Evolutionary conservation across 1,284 basidiomycete species (phyloP).

Genomic region (Marasmius fiardii): DNA sequence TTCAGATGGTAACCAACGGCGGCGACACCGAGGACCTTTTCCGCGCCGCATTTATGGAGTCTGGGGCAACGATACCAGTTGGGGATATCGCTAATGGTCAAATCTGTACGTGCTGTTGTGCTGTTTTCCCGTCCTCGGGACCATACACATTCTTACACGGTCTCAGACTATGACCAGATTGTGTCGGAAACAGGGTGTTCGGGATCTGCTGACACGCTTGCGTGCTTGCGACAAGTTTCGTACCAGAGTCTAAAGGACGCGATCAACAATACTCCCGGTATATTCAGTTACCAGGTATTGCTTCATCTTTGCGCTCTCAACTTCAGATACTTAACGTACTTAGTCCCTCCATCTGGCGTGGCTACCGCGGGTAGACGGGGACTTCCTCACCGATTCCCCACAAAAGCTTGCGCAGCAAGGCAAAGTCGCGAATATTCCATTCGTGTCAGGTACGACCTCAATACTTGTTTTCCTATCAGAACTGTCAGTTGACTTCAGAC

Average conservation of each 20-base stretch:
- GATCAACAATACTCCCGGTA: constrained; percentile 37
- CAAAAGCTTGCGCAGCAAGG: constrained; percentile 36
- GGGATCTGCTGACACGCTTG: constrained; percentile 38
- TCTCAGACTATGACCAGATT: constrained; percentile 39
- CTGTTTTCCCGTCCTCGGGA: not conserved
- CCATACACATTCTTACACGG: not conserved
- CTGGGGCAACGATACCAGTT: constrained; percentile 43
- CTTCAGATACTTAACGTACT: not conserved
- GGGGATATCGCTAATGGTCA: constrained; percentile 39
- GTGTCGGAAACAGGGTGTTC: constrained; percentile 42
- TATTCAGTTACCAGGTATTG: constrained; percentile 43
- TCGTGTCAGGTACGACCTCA: constrained; percentile 33
- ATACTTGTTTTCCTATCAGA: not conserved
- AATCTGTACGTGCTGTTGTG: constrained; percentile 4
- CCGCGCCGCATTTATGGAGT: constrained; percentile 50
- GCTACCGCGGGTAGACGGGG: constrained; percentile 49
- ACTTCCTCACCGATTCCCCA: constrained; percentile 42
- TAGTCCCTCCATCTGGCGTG: constrained; percentile 39
- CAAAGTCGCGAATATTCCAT: constrained; percentile 42
- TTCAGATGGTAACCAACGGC: constrained; percentile 51
- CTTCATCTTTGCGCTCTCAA: not conserved
- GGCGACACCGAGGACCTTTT: constrained; percentile 45
- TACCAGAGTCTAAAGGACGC: constrained; percentile 39
- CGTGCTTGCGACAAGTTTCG: constrained; percentile 44
- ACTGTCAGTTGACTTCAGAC: not conserved